Conservation (phyloP, 2,329 filamentous ascomycete genomes). For the Diplodia mutila region DNA sequence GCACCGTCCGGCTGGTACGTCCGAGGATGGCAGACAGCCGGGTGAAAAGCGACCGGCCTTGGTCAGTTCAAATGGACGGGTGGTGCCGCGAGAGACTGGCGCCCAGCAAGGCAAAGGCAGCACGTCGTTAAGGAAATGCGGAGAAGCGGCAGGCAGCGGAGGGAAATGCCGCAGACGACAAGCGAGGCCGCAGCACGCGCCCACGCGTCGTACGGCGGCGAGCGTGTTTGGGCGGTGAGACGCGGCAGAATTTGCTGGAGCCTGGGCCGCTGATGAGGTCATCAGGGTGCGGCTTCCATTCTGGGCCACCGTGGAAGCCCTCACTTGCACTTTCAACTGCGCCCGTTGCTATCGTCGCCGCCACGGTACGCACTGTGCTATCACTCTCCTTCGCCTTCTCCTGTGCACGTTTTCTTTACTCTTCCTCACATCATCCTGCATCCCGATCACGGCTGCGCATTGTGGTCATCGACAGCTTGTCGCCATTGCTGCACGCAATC, state of each 20-base stretch:
- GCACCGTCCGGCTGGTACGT: background rate
- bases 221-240: background rate
- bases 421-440: background rate
- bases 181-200: background rate
- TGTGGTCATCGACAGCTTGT: background rate
- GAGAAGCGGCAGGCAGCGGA: slow-evolving; percentile 1
- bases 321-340: background rate
- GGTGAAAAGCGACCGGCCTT: too few relatives aligned
- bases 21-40: background rate
- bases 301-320: background rate
- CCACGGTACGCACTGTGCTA: background rate
- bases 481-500: background rate
- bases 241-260: slow-evolving; percentile 10
- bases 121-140: slow-evolving; percentile 7
- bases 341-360: background rate
- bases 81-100: background rate
- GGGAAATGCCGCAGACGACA: background rate
- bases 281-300: background rate
- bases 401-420: background rate
- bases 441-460: background rate
- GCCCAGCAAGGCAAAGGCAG: background rate
- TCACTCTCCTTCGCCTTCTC: background rate
- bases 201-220: background rate
- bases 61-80: background rate
- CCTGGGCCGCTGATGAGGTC: slow-evolving; percentile 15